Conservation (phyloP, 1,139 yeast species). For the Hanseniaspora gamundiae region DNA sequence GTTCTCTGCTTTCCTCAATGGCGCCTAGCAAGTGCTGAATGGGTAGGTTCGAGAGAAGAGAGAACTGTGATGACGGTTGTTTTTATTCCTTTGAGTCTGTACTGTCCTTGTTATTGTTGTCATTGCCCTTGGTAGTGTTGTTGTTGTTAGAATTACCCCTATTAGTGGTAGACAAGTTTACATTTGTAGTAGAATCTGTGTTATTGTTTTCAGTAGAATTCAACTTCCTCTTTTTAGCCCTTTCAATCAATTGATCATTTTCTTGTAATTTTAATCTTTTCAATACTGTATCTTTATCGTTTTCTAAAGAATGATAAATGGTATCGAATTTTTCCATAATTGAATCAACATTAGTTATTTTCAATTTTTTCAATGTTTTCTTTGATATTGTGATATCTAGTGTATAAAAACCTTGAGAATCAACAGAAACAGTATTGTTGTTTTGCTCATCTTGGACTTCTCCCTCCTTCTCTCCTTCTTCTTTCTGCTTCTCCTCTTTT, state of each 20-base stretch:
- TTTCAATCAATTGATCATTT: slow-evolving; percentile 60
- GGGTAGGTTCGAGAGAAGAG: slow-evolving; percentile 77
- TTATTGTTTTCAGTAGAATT: slow-evolving; percentile 6
- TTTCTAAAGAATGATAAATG: slow-evolving; percentile 75
- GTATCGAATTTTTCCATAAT: slow-evolving; percentile 39
- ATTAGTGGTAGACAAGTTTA: slow-evolving; percentile 1
- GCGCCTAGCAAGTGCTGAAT: slow-evolving; percentile 68
- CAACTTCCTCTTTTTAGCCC: slow-evolving; percentile 15
- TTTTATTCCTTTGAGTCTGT: slow-evolving; percentile 5
- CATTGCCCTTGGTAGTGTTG: slow-evolving; percentile 8
- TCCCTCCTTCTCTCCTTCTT: slow-evolving; percentile 9
- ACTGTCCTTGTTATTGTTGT: slow-evolving; percentile 18
- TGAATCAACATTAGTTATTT: slow-evolving; percentile 18
- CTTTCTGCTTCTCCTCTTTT: slow-evolving; percentile 15
- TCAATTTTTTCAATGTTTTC: slow-evolving; percentile 18
- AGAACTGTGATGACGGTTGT: slow-evolving; percentile 29
- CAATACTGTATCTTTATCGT: slow-evolving; percentile 64
- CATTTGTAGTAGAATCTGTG: not conserved
- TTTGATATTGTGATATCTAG: slow-evolving; percentile 22
- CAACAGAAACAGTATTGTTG: not conserved
- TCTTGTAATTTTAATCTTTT: slow-evolving; percentile 72
- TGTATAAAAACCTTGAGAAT: slow-evolving; percentile 17
- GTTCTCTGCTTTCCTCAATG: slow-evolving; percentile 69
- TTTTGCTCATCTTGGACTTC: slow-evolving; percentile 5
- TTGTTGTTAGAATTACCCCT: slow-evolving; percentile 6